Evolutionary conservation across 768 basidiomycete species (phyloP), one percentile per base, ranked within the genome.

Genomic region (Phanerodontia chrysosporium): DNA sequence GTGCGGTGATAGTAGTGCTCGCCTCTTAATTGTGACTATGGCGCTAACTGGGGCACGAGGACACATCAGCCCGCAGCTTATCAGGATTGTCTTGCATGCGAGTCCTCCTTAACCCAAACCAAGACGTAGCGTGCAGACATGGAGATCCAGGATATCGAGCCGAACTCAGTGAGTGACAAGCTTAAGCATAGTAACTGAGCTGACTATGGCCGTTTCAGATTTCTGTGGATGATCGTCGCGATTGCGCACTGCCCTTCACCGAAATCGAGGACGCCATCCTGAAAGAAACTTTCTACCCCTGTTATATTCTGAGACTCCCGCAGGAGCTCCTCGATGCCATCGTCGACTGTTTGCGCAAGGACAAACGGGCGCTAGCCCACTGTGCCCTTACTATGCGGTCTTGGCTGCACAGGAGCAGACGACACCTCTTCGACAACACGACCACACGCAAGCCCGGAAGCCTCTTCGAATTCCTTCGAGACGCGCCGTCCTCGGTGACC

Each of bases 301-400:
- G 39, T 7, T 18, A 42, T 18, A 42, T 42, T 18, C 4, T 8
- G 39, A 55, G 9, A 22, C 7, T 72, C 3, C 73, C 54, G 24
- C 49, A 35, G 24, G 61, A 62, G 30, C 61, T 61, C 22, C 30
- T 28, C 32, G 62, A 63, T 36, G 21, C 22, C 22, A 46, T 60
- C 51, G 48, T 63, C 55, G 62, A 63, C 45, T 53, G 35, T 32
- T 45, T 60, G 18, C 62, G 58, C 49, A 57, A 60, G 46, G 59
- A 63, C 39, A 21, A 8, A 12, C 32, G 7, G 12, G 13, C 59
- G n/a, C 62, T 63, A 28, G 18, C 25, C n/a, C 29, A 48, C 1
- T 63, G 62, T 25, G 42, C 49, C 4, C 44, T 58, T 14, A 51
- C 55, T 4, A 24, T 36, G 27, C 35, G 35, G 9, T 18, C 14